Base-by-base conservation (phyloP, 2,329 filamentous ascomycete species). In the Purpureocillium lavendulum region DNA sequence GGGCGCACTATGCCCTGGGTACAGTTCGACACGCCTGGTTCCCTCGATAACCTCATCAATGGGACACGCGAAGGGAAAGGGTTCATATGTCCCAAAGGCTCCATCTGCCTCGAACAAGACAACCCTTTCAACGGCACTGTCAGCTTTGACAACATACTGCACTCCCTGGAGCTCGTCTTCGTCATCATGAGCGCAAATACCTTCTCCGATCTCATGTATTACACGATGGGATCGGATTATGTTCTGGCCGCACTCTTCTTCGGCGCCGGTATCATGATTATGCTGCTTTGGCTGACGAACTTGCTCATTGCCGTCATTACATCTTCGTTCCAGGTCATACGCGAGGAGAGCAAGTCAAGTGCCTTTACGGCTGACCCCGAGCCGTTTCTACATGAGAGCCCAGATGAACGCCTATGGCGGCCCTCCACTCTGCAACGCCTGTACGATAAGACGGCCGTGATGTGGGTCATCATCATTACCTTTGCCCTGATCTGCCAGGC, bases 161-260 rank as follows among this genome's bases (percentile, higher is more conserved):
- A 97, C 47, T 96, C 89, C 0, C 66, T 97, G 38, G 88, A 98
- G 63, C 70, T 97, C 42, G 89, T 98, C 2, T 98, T 98, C 56
- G 87, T 98, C 38, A 83, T 98, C 56, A 98, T 98, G 87, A 95
- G 87, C 53, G 90, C 88, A 36, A 98, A 98, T 58, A 98, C 92
- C 0, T 98, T 94, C 61, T 84, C 87, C 2, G 87, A 97, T 60
- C 67, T 97, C 39, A 87, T 98, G 70, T 98, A 98, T 61, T 85
- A 87, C 51, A 88, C 90, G 4, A 88, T 85, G 39, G 80, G 94
- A 54, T 94, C 87, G 18, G 92, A 98, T 58, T 97, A 94, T 53
- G 74, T 94, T 7, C 76, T 86, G 13, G 80, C 88, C 4, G 87
- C 89, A 2, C 67, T 97, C 3, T 98, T 81, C 54, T 82, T 82